Evolutionary conservation across 768 basidiomycete genomes (phyloP).

Genomic region (Suillus ampliporus): DNA sequence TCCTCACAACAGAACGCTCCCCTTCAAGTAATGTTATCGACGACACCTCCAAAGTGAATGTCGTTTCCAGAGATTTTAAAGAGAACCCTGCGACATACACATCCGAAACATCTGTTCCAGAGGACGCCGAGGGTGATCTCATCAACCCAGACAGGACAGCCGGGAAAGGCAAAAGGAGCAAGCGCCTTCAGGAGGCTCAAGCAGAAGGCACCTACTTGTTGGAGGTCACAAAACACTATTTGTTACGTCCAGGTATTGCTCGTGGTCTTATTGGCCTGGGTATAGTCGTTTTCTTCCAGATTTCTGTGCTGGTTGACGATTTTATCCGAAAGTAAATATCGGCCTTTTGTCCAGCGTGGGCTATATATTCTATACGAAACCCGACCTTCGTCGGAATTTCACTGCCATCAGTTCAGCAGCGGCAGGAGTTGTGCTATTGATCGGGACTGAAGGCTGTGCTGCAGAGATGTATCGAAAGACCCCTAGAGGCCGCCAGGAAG

Average conservation of each 20-base stretch:
- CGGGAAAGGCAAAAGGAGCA: slow-evolving; percentile 33
- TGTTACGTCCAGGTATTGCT: slow-evolving; percentile 71
- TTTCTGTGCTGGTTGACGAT: background rate
- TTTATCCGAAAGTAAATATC: slow-evolving; percentile 60
- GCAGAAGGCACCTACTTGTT: slow-evolving; percentile 60
- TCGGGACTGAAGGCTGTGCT: slow-evolving; percentile 67
- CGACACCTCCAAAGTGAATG: slow-evolving; percentile 58
- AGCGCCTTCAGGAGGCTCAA: slow-evolving; percentile 47
- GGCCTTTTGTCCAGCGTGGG: slow-evolving; percentile 67
- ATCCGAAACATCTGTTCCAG: slow-evolving; percentile 23
- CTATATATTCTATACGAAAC: slow-evolving; percentile 66
- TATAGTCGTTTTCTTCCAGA: slow-evolving; percentile 36
- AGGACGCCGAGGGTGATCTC: slow-evolving; percentile 24
- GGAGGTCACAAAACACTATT: slow-evolving; percentile 53
- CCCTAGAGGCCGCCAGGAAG: slow-evolving; percentile 60
- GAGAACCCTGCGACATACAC: slow-evolving; percentile 48
- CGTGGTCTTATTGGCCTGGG: slow-evolving; percentile 76
- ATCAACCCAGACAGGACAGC: slow-evolving; percentile 2
- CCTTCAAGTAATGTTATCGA: slow-evolving; percentile 47
- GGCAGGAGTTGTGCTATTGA: slow-evolving; percentile 58
- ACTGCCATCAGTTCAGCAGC: slow-evolving; percentile 56
- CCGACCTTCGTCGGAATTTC: slow-evolving; percentile 63
- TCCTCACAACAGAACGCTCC: slow-evolving; percentile 59
- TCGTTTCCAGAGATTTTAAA: slow-evolving; percentile 58
- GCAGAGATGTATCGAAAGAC: slow-evolving; percentile 66